Conservation (phyloP, 345 rosid species). For the Salix koriyanagi region DNA sequence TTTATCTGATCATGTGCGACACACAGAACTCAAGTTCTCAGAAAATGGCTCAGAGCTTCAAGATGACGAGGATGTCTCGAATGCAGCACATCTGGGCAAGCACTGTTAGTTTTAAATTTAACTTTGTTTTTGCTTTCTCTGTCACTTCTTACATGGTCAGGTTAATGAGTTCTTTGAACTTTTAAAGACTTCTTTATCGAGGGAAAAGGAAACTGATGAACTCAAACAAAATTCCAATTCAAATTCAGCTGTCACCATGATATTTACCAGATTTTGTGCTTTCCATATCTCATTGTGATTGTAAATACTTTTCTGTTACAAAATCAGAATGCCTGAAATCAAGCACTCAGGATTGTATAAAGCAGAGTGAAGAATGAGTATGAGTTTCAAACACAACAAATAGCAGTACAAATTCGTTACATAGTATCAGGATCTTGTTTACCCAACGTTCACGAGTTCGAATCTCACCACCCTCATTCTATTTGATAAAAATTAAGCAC, state of each 20-base stretch:
- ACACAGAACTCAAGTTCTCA: conserved; percentile 38
- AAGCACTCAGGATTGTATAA: too few relatives aligned
- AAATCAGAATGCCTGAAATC: too few relatives aligned
- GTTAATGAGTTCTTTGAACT: background rate
- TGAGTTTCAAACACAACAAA: too few relatives aligned
- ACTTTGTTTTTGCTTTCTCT: background rate
- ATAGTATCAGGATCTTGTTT: accelerated
- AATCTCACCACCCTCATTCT: accelerated
- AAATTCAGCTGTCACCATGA: too few relatives aligned
- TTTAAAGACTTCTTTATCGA: background rate
- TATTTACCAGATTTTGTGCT: too few relatives aligned
- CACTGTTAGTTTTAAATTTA: conserved; percentile 23
- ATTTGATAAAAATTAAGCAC: too few relatives aligned
- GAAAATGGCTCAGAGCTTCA: conserved; percentile 35
- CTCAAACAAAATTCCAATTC: too few relatives aligned
- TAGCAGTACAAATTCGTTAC: too few relatives aligned
- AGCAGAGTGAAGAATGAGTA: too few relatives aligned
- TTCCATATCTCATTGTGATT: too few relatives aligned
- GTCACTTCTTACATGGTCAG: background rate
- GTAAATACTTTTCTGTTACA: too few relatives aligned
- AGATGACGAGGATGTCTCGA: conserved; percentile 29
- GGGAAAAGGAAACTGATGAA: too few relatives aligned
- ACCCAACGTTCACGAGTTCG: accelerated
- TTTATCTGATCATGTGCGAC: conserved; percentile 28
- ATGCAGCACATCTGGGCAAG: conserved; percentile 19